Percentiles rank a stretch among this genome's conserved stretches.
These are phyloP conservation scores for Xylaria sp. DNA, from an alignment of 2,329 filamentous ascomycete genomes.

Conservation along the genomic window DNA sequence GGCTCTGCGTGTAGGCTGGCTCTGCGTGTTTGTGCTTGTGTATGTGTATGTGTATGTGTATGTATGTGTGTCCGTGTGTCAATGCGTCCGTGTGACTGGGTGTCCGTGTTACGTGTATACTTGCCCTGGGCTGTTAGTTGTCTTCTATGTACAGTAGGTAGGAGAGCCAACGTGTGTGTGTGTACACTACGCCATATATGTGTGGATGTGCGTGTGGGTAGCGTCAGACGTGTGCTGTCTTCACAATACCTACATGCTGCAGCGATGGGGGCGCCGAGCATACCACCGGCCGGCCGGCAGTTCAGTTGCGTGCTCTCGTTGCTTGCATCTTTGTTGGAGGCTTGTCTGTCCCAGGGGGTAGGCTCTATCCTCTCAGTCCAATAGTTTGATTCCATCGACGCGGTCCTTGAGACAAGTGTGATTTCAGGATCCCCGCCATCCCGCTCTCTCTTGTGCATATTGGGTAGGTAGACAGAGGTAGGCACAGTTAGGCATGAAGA, in stretches of 20 bases:
- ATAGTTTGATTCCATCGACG: background rate
- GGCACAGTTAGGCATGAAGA: background rate
- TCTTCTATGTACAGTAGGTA: no score
- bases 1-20: background rate
- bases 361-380: background rate
- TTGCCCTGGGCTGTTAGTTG: no score
- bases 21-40: background rate
- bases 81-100: no score
- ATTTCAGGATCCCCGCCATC: conserved; percentile 8
- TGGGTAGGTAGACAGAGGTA: background rate
- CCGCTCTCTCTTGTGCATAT: conserved; percentile 1
- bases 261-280: conserved; percentile 23
- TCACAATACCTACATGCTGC: conserved; percentile 11
- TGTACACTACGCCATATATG: background rate
- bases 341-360: background rate
- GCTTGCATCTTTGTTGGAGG: conserved; percentile 17
- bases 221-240: conserved; percentile 2
- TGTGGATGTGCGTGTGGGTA: conserved; percentile 14
- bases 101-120: no score
- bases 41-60: background rate
- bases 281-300: conserved; percentile 27
- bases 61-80: no score
- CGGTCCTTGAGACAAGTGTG: conserved; percentile 6
- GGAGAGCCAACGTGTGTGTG: no score
- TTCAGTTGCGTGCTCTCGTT: conserved; percentile 15